Percentiles rank a stretch among this genome's conserved stretches.
Conservation (phyloP, 495 filamentous ascomycete species). For the Trichodelitschia bisporula region DNA sequence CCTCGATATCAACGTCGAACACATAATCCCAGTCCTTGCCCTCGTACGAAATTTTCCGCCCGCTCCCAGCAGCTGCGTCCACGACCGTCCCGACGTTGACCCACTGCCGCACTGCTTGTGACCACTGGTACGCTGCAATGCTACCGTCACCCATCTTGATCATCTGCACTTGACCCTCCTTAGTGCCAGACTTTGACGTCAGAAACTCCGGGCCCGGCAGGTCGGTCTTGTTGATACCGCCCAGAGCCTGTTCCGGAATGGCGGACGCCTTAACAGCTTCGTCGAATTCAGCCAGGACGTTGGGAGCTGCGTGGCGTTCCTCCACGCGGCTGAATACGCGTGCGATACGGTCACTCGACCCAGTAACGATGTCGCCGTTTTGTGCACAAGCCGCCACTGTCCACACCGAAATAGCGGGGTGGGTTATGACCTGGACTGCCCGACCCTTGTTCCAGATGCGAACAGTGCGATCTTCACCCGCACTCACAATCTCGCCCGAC, state of each 20-base stretch:
- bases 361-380: conserved; percentile 77
- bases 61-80: conserved; percentile 61
- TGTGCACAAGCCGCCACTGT: conserved; percentile 52
- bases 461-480: conserved; percentile 80
- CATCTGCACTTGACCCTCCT: conserved; percentile 87
- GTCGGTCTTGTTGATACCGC: conserved; percentile 69
- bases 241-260: conserved; percentile 64
- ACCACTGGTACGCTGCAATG: conserved; percentile 25
- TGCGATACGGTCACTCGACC: conserved; percentile 71
- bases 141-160: conserved; percentile 57
- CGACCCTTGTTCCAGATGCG: conserved; percentile 61
- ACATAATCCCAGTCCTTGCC: conserved; percentile 94
- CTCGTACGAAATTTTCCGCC: conserved; percentile 42
- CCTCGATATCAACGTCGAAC: conserved; percentile 94
- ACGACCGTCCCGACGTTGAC: conserved; percentile 81
- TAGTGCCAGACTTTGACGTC: conserved; percentile 50
- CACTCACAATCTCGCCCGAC: conserved; percentile 69
- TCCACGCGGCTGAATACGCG: conserved; percentile 58
- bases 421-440: conserved; percentile 88
- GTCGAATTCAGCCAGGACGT: conserved; percentile 42
- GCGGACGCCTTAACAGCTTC: conserved; percentile 55
- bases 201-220: conserved; percentile 72
- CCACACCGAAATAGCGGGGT: conserved; percentile 96
- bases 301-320: conserved; percentile 40
- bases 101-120: conserved; percentile 37